Conservation (phyloP, 768 basidiomycete genomes). For the Lactifluus volemus region DNA sequence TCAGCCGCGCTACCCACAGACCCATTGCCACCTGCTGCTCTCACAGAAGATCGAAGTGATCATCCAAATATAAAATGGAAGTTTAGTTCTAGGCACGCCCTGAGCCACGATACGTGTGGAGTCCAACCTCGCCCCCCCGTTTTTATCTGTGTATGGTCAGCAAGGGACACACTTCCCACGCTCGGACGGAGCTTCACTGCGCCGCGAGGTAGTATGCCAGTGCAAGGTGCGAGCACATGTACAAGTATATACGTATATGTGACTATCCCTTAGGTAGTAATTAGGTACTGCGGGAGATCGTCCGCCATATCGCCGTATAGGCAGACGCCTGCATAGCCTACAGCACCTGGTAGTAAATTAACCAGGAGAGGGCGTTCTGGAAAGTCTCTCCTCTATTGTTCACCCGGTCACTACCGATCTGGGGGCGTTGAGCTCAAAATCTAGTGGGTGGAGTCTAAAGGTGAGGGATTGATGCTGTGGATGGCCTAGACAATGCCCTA, state of each 20-base stretch:
- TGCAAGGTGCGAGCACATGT: background rate
- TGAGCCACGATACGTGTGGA: background rate
- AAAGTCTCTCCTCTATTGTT: background rate
- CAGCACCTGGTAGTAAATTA: background rate
- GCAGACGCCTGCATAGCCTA: background rate
- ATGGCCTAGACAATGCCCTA: constrained; percentile 9
- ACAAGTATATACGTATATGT: background rate
- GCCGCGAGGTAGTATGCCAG: background rate
- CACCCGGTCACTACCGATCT: constrained; percentile 2
- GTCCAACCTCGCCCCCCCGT: background rate
- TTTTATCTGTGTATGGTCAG: background rate
- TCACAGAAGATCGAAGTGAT: background rate
- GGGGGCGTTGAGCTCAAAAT: background rate
- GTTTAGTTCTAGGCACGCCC: background rate
- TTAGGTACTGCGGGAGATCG: background rate
- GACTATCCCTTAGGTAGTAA: background rate
- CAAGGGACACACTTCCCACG: background rate
- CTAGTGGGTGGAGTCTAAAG: background rate
- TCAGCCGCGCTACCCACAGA: constrained; percentile 1
- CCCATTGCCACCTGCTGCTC: background rate
- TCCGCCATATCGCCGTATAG: constrained; percentile 1
- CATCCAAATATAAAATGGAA: background rate
- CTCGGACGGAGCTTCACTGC: constrained; percentile 7
- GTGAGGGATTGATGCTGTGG: constrained; percentile 3
- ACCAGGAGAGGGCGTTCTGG: background rate